Percentiles rank a stretch among this genome's conserved stretches.
These are phyloP conservation scores for Priceomyces fermenticarens DNA, from an alignment of 805 yeast species.

Conservation along the genomic window DNA sequence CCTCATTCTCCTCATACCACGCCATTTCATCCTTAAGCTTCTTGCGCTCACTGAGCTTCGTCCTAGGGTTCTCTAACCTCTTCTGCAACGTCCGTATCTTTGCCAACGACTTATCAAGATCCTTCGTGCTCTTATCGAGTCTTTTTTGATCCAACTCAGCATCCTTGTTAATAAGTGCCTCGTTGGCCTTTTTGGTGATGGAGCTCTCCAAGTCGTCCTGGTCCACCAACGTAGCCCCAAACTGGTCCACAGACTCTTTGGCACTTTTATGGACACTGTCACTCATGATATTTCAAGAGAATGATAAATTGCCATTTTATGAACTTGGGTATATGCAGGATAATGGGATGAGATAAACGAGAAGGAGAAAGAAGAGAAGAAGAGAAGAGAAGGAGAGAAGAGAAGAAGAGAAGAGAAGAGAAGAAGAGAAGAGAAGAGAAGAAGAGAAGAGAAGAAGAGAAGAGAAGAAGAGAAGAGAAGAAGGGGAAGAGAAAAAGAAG, in stretches of 20 bases:
- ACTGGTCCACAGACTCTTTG: slow-evolving; percentile 13
- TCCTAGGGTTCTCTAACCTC: slow-evolving; percentile 47
- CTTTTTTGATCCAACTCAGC: slow-evolving; percentile 73
- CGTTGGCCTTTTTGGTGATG: slow-evolving; percentile 68
- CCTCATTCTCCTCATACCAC: slow-evolving; percentile 47
- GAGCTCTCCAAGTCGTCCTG: slow-evolving; percentile 76
- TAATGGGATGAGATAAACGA: too few species aligned
- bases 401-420: too few species aligned
- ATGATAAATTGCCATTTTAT: too few species aligned
- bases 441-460: too few species aligned
- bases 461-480: too few species aligned
- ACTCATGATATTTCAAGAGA: background rate
- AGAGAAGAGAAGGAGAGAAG: too few species aligned
- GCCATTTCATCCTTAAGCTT: slow-evolving; percentile 52
- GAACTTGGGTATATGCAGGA: too few species aligned
- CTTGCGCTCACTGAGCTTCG: slow-evolving; percentile 65
- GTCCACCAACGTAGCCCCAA: slow-evolving; percentile 58
- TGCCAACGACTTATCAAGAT: slow-evolving; percentile 39
- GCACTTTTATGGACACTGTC: background rate
- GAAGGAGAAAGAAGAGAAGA: too few species aligned
- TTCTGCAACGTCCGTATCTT: slow-evolving; percentile 48
- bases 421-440: too few species aligned
- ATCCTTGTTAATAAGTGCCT: slow-evolving; percentile 57
- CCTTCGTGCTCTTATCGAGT: slow-evolving; percentile 60
- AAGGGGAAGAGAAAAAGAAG: too few species aligned